Evolutionary conservation across 257 asterid species (phyloP).

Genomic region (Thymus quinquecostatus): DNA sequence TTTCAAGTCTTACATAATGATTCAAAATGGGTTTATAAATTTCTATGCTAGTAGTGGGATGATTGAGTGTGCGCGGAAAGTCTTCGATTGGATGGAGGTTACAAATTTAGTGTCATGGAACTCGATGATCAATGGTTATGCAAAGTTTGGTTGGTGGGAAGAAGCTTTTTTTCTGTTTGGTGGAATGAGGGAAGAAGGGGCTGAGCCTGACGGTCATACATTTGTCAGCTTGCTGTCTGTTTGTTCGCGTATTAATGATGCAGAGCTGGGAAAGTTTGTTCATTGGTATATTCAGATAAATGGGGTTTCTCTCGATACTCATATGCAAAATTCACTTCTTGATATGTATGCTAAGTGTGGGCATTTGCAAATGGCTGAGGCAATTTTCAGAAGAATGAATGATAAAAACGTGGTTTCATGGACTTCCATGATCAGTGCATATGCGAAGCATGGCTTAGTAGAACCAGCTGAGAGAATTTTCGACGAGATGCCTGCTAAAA

Average conservation of each 20-base stretch:
- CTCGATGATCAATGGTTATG: constrained; percentile 67
- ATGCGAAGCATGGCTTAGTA: constrained; percentile 44
- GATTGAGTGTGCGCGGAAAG: too few relatives aligned
- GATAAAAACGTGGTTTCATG: too few relatives aligned
- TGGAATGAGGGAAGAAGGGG: constrained; percentile 55
- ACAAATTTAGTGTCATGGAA: constrained; percentile 69
- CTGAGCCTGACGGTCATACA: constrained; percentile 71
- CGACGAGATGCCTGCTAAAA: constrained; percentile 54
- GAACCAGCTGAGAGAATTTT: constrained; percentile 49
- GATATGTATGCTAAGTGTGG: constrained; percentile 93
- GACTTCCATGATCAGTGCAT: constrained; percentile 61
- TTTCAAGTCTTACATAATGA: constrained; percentile 44
- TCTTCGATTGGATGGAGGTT: too few relatives aligned
- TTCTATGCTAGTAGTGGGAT: constrained; percentile 56
- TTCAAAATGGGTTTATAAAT: constrained; percentile 67
- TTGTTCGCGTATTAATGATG: constrained; percentile 56
- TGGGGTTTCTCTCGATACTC: constrained; percentile 48
- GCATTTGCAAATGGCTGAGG: constrained; percentile 56
- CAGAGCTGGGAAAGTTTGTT: constrained; percentile 61
- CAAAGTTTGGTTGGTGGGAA: constrained; percentile 45
- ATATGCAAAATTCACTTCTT: constrained; percentile 65
- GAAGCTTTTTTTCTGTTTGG: constrained; percentile 54
- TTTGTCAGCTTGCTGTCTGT: constrained; percentile 64
- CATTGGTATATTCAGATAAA: constrained; percentile 25
- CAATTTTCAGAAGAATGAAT: constrained; percentile 50